phyloP scores from a whole-genome alignment of 1,284 basidiomycete species.

The Puccinia horiana region DNA sequence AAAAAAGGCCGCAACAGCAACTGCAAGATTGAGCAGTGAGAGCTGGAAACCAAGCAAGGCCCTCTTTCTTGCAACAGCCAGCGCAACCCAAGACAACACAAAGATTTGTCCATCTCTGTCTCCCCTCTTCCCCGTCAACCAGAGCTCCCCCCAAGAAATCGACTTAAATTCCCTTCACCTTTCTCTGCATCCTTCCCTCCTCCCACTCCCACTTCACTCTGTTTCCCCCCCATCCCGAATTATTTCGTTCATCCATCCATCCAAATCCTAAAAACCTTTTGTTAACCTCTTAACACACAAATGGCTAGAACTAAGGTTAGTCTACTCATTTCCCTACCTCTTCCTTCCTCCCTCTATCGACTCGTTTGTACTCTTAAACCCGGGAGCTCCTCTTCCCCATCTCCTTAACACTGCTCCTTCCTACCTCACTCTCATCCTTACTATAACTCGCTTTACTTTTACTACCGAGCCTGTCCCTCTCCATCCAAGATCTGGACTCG shows the following conservation, averaged over 20 bases:
- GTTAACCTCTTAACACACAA: background rate
- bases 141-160: background rate
- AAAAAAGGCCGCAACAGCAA: constrained; percentile 14
- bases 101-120: constrained; percentile 6
- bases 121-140: constrained; percentile 1
- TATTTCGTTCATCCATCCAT: constrained; percentile 30
- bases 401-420: background rate
- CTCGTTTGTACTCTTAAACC: background rate
- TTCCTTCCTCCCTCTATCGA: background rate
- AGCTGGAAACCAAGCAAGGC: background rate
- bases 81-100: background rate
- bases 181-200: background rate
- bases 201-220: background rate
- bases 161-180: constrained; percentile 9
- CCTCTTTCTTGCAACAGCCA: background rate
- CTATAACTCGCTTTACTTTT: background rate
- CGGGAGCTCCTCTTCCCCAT: background rate
- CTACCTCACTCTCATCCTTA: background rate
- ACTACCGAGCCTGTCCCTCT: background rate
- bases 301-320: constrained; percentile 35
- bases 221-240: background rate
- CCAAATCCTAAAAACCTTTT: background rate
- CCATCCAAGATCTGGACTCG: background rate
- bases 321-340: background rate
- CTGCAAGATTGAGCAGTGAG: background rate